Evolutionary conservation across 495 filamentous ascomycete species (phyloP).

Genomic region (Niebla homalea): DNA sequence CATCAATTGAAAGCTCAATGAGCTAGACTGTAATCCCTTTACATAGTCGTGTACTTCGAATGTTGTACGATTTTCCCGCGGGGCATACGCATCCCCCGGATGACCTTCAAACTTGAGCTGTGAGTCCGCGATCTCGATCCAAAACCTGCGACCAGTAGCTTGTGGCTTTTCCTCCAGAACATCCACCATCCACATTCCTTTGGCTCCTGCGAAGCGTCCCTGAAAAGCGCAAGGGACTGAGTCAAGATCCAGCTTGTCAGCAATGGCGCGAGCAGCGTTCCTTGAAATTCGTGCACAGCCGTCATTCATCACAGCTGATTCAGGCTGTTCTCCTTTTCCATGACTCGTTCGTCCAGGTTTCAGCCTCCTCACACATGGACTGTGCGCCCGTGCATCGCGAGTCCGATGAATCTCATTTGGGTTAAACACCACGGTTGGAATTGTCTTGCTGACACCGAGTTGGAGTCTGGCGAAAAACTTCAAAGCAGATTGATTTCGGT

Average conservation of each 20-base stretch:
- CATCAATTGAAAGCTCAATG: constrained; percentile 67
- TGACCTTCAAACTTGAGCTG: constrained; percentile 69
- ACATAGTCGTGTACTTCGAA: constrained; percentile 62
- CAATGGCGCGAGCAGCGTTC: constrained; percentile 45
- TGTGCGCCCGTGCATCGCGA: constrained; percentile 14
- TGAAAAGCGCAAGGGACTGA: constrained; percentile 64
- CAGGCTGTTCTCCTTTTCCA: not conserved
- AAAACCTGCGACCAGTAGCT: constrained; percentile 29
- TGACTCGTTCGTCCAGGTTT: constrained; percentile 2
- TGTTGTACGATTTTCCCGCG: constrained; percentile 42
- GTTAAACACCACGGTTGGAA: constrained; percentile 32
- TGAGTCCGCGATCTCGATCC: constrained; percentile 68
- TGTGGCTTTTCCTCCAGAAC: constrained; percentile 28
- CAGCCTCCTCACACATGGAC: constrained; percentile 6
- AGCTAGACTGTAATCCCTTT: constrained; percentile 45
- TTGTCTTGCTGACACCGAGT: constrained; percentile 32
- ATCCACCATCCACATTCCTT: constrained; percentile 81
- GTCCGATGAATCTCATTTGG: constrained; percentile 27
- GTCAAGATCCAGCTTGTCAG: constrained; percentile 42
- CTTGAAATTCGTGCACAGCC: constrained; percentile 63
- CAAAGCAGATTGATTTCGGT: constrained; percentile 30
- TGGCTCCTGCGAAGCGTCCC: constrained; percentile 68
- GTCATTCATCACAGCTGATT: constrained; percentile 60
- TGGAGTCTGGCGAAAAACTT: constrained; percentile 40
- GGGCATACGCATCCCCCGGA: constrained; percentile 27